Evolutionary conservation across 1,139 yeast genomes (phyloP).

Genomic region (Magnusiomyces tetraspermus): DNA sequence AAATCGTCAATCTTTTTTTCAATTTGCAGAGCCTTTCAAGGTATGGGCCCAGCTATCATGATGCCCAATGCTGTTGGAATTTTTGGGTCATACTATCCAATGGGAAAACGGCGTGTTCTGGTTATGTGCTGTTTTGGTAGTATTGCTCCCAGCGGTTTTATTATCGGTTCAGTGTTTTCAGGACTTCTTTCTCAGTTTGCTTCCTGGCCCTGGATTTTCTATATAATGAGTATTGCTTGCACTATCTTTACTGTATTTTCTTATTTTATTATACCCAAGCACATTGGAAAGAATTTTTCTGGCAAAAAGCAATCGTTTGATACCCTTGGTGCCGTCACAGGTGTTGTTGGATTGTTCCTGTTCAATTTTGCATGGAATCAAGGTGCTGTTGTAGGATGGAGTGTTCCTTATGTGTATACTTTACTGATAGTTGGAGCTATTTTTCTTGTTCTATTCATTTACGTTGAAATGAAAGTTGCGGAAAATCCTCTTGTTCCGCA

Average conservation of each 20-base stretch:
- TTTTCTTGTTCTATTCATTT: constrained; percentile 33
- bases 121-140: constrained; percentile 47
- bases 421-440: constrained; percentile 42
- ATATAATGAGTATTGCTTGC: constrained; percentile 38
- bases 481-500: constrained; percentile 42
- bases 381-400: constrained; percentile 55
- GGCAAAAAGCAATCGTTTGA: constrained; percentile 34
- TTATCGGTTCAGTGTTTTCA: constrained; percentile 42
- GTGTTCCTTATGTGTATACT: constrained; percentile 40
- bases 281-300: constrained; percentile 23
- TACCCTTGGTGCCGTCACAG: constrained; percentile 39
- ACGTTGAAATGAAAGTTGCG: constrained; percentile 33
- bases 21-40: constrained; percentile 49
- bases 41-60: constrained; percentile 49
- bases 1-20: constrained; percentile 38
- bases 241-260: constrained; percentile 30
- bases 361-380: constrained; percentile 53
- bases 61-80: constrained; percentile 52
- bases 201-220: constrained; percentile 54
- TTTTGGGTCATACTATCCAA: constrained; percentile 44
- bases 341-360: constrained; percentile 42
- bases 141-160: constrained; percentile 51
- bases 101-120: constrained; percentile 36
- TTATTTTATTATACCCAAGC: constrained; percentile 38
- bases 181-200: constrained; percentile 37